phyloP scores from a whole-genome alignment of 208 protist species.

The Trypanosomatidae sp. region DNA sequence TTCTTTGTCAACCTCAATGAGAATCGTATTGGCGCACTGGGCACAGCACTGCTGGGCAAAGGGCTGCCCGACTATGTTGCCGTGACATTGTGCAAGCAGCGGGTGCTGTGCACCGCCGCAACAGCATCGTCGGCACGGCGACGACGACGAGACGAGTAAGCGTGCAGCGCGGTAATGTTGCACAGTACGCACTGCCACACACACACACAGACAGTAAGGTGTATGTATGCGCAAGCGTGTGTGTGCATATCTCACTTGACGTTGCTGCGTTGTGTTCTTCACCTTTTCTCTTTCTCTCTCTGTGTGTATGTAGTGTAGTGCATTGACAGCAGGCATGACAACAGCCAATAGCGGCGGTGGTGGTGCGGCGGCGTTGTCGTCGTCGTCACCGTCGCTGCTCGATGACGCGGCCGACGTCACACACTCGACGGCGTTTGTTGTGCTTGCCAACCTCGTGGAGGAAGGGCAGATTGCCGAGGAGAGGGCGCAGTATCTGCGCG shows the following conservation, averaged over 20 bases:
- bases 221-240: no score
- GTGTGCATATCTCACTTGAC: not conserved
- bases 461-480: slow-evolving; percentile 80
- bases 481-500: slow-evolving; percentile 70
- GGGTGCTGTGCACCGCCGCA: no score
- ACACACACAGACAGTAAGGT: no score
- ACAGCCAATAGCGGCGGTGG: no score
- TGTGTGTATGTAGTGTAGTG: no score
- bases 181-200: no score
- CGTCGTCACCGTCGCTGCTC: slow-evolving; percentile 6
- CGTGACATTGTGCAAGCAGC: slow-evolving; percentile 58
- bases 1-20: slow-evolving; percentile 80
- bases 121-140: no score
- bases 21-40: slow-evolving; percentile 56
- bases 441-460: slow-evolving; percentile 74
- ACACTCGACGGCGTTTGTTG: slow-evolving; percentile 70
- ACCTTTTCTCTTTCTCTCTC: slow-evolving; percentile 1
- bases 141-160: no score
- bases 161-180: no score
- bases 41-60: slow-evolving; percentile 39
- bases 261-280: slow-evolving; percentile 5
- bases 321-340: not conserved
- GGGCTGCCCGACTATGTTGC: slow-evolving; percentile 52
- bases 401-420: slow-evolving; percentile 78
- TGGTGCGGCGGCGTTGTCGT: no score